Evolutionary conservation across 805 yeast species (phyloP).

Genomic region (Yamadazyma olivae): DNA sequence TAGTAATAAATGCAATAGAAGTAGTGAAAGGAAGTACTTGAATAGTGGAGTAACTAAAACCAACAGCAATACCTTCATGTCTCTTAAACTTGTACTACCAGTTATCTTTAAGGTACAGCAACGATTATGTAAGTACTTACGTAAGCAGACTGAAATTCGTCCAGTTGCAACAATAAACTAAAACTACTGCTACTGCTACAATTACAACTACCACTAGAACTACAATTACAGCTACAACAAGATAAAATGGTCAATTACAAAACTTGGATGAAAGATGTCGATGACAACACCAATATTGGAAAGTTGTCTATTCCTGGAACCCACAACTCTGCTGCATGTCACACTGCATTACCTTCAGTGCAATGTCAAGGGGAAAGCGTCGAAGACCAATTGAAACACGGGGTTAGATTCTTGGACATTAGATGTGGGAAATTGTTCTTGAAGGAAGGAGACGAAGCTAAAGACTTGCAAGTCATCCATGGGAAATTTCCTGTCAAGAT

Average conservation of each 20-base stretch:
- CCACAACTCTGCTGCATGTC: slow-evolving; percentile 77
- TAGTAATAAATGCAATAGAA: too few relatives aligned
- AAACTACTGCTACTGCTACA: too few relatives aligned
- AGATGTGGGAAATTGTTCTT: slow-evolving; percentile 59
- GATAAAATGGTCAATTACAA: slow-evolving; percentile 36
- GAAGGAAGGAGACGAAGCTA: slow-evolving; percentile 46
- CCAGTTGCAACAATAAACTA: too few relatives aligned
- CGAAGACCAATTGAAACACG: slow-evolving; percentile 61
- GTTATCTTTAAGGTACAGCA: too few relatives aligned
- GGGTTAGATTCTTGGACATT: slow-evolving; percentile 73
- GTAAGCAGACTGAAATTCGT: too few relatives aligned
- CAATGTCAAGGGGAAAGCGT: slow-evolving; percentile 68
- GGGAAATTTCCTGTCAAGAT: slow-evolving; percentile 73
- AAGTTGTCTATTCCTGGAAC: slow-evolving; percentile 75
- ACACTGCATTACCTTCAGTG: slow-evolving; percentile 69
- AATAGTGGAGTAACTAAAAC: too few relatives aligned
- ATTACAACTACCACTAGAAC: too few relatives aligned
- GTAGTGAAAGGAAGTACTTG: too few relatives aligned
- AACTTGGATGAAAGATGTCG: slow-evolving; percentile 54
- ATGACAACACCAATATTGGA: slow-evolving; percentile 50
- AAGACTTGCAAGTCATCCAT: slow-evolving; percentile 65
- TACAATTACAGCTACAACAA: too few relatives aligned
- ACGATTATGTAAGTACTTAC: too few relatives aligned
- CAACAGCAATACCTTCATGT: too few relatives aligned
- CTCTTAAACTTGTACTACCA: too few relatives aligned